Evolutionary conservation across 192 early-diverging fungal species (phyloP).

Genomic region (Entophlyctis luteolus): DNA sequence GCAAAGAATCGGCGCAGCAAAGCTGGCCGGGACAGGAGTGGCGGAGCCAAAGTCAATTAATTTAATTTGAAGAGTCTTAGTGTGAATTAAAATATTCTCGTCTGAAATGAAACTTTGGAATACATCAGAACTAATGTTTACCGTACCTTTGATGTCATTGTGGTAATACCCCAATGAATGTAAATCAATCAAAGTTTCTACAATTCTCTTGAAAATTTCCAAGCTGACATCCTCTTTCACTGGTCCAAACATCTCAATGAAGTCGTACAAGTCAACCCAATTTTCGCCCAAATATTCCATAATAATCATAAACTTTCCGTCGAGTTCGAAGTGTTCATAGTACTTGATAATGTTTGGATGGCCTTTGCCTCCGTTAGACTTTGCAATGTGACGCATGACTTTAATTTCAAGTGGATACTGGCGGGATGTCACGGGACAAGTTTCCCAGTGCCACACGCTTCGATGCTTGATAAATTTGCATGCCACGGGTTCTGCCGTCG

Average conservation of each 20-base stretch:
- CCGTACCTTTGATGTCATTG: slow-evolving; percentile 59
- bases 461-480: slow-evolving; percentile 44
- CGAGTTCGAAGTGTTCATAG: slow-evolving; percentile 42
- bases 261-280: slow-evolving; percentile 56
- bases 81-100: slow-evolving; percentile 57
- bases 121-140: background rate
- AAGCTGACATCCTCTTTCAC: slow-evolving; percentile 33
- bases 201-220: slow-evolving; percentile 45
- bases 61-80: slow-evolving; percentile 42
- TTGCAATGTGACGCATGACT: slow-evolving; percentile 38
- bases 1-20: slow-evolving; percentile 20
- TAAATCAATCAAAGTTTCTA: slow-evolving; percentile 34
- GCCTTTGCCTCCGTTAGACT: slow-evolving; percentile 1
- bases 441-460: slow-evolving; percentile 53
- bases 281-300: slow-evolving; percentile 58
- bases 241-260: slow-evolving; percentile 49
- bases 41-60: slow-evolving; percentile 58
- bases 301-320: slow-evolving; percentile 41
- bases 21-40: slow-evolving; percentile 24
- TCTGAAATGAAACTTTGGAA: slow-evolving; percentile 31
- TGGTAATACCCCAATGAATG: slow-evolving; percentile 43
- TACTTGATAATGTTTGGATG: slow-evolving; percentile 36
- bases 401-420: slow-evolving; percentile 42
- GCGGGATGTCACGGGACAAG: background rate
- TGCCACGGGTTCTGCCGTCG: slow-evolving; percentile 33